Conservation (phyloP, 225 moss, liverwort and hornwort species). For the Marchantia paleacea region DNA sequence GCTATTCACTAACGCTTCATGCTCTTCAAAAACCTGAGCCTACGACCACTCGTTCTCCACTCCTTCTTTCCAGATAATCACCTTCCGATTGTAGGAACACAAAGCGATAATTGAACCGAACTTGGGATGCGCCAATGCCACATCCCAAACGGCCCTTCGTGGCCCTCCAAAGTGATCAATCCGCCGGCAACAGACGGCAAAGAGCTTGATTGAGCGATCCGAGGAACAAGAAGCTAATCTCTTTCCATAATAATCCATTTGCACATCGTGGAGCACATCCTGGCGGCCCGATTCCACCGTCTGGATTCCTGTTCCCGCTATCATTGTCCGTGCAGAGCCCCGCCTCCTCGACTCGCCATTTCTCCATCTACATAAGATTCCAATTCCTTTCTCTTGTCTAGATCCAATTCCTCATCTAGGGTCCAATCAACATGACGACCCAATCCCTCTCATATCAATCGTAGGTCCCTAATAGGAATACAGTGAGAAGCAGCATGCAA, state of each 20-base stretch:
- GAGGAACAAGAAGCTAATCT: conserved; percentile 76
- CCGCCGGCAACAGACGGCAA: conserved; percentile 43
- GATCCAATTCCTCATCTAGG: no score
- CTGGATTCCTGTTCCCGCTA: conserved; percentile 52
- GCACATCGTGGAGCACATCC: conserved; percentile 92
- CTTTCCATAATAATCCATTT: conserved; percentile 84
- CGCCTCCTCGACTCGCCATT: conserved; percentile 14
- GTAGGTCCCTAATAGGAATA: no score
- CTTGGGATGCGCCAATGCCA: conserved; percentile 87
- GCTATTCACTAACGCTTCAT: conserved; percentile 83
- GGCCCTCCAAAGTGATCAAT: conserved; percentile 53
- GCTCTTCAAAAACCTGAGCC: conserved; percentile 76
- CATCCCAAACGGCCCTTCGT: conserved; percentile 92
- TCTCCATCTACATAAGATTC: no score
- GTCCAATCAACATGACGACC: no score
- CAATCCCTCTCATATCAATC: no score
- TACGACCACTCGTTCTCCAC: conserved; percentile 81
- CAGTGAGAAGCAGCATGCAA: no score
- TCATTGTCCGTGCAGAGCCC: conserved; percentile 26
- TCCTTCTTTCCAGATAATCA: conserved; percentile 71
- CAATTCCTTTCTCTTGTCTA: no score
- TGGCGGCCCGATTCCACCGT: conserved; percentile 79
- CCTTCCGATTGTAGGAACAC: conserved; percentile 75
- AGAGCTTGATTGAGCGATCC: conserved; percentile 75
- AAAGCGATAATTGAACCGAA: conserved; percentile 77